phyloP scores from a whole-genome alignment of 2,329 filamentous ascomycete genomes.

The Triangularia setosa region DNA sequence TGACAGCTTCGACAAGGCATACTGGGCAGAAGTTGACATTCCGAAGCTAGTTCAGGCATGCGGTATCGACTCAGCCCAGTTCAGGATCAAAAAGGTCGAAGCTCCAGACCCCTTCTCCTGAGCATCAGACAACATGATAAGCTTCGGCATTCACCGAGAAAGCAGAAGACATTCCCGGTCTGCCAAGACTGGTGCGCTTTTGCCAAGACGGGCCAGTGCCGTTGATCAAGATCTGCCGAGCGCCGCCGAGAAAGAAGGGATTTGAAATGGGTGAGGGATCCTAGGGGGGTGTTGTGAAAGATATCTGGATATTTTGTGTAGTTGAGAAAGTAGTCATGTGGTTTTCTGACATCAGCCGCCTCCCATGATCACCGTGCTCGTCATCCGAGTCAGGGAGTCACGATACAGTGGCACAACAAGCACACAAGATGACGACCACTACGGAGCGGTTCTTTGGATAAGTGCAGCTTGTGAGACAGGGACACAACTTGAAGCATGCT shows the following conservation, averaged over 20 bases:
- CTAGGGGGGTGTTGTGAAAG: not conserved
- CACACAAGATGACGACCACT: not conserved
- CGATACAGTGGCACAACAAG: not conserved
- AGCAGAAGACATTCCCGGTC: not conserved
- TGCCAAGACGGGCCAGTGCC: constrained; percentile 20
- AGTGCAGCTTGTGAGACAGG: constrained; percentile 1
- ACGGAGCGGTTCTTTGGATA: not conserved
- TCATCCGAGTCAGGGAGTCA: constrained; percentile 1
- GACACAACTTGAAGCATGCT: not conserved
- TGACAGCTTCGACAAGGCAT: not conserved
- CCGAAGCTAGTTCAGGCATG: constrained; percentile 22
- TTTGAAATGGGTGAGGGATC: not conserved
- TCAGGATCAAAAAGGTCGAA: constrained; percentile 15
- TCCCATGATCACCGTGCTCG: not conserved
- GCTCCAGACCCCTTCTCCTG: not conserved
- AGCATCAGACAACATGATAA: not conserved
- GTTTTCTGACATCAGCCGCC: not conserved
- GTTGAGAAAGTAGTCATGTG: not conserved
- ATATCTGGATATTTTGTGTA: not conserved
- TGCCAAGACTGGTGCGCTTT: constrained; percentile 5
- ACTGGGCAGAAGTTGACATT: constrained; percentile 27
- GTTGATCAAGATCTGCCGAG: constrained; percentile 21
- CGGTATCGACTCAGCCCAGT: constrained; percentile 16
- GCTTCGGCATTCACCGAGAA: not conserved
- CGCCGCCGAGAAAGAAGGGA: constrained; percentile 5